A percentile compares a stretch with the other conserved stretches of the same genome.
phyloP scores from a whole-genome alignment of 352 stramenopile species.

The Globisporangium polare region DNA sequence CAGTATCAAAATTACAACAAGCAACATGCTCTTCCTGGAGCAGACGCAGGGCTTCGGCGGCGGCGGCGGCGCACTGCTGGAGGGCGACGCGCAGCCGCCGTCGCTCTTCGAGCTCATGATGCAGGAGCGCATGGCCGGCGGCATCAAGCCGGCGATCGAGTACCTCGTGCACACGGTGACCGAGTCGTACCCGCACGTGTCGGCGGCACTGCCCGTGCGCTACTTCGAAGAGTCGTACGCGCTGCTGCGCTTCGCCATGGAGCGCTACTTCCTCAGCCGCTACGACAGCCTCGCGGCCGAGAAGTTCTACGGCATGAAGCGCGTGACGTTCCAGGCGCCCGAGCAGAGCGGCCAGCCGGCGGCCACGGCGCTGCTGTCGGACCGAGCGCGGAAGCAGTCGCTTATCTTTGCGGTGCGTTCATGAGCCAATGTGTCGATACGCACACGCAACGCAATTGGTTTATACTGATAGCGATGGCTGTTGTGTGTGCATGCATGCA shows the following conservation, averaged over 20 bases:
- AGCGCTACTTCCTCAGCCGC: slow-evolving; percentile 69
- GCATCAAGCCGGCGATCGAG: slow-evolving; percentile 72
- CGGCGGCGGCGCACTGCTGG: slow-evolving; percentile 5
- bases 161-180: slow-evolving; percentile 71
- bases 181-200: slow-evolving; percentile 70
- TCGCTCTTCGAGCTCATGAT: slow-evolving; percentile 87
- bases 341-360: slow-evolving; percentile 6
- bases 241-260: slow-evolving; percentile 49
- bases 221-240: slow-evolving; percentile 79
- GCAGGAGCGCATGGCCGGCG: slow-evolving; percentile 77
- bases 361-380: slow-evolving; percentile 37
- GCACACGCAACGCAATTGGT: neutral
- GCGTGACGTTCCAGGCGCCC: slow-evolving; percentile 37
- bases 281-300: slow-evolving; percentile 79
- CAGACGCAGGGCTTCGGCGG: slow-evolving; percentile 68
- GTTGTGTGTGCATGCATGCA: slow-evolving; percentile 15
- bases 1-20: neutral
- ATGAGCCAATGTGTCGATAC: neutral
- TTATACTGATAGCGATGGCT: neutral
- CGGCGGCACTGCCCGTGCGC: slow-evolving; percentile 45
- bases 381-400: slow-evolving; percentile 38
- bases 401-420: slow-evolving; percentile 53
- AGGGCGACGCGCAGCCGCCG: slow-evolving; percentile 21
- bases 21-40: slow-evolving; percentile 72
- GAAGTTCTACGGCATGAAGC: slow-evolving; percentile 87